phyloP scores from a whole-genome alignment of 2,329 filamentous ascomycete species.

The Periconia sp. region DNA sequence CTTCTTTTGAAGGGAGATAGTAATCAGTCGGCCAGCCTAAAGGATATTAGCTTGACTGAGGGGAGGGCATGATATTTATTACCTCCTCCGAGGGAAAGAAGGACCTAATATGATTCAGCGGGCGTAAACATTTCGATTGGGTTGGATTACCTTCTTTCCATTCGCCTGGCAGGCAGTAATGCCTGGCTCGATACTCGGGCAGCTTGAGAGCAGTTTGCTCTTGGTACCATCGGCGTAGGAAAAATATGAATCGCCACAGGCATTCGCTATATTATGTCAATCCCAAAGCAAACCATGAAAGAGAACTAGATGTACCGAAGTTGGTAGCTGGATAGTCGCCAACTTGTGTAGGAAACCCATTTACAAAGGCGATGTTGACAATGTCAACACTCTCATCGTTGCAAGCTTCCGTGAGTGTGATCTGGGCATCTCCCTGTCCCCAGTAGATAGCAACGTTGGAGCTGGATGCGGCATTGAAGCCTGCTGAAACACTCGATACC shows the following conservation, averaged over 20 bases:
- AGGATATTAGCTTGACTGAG: not conserved
- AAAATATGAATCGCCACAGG: constrained; percentile 54
- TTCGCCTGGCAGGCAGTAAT: constrained; percentile 39
- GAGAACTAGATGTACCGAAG: constrained; percentile 55
- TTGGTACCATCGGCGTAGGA: constrained; percentile 42
- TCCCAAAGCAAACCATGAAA: too few relatives aligned
- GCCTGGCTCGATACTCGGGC: constrained; percentile 48
- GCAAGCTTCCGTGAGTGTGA: constrained; percentile 58
- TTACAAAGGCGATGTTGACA: constrained; percentile 63
- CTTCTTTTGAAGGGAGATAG: constrained; percentile 47
- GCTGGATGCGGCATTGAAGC: constrained; percentile 50
- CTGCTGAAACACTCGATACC: constrained; percentile 45
- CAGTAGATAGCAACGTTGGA: constrained; percentile 62
- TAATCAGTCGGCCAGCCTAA: constrained; percentile 46
- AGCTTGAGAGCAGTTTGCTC: constrained; percentile 52
- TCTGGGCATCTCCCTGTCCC: constrained; percentile 60
- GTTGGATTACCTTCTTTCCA: constrained; percentile 32
- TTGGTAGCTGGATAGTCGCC: constrained; percentile 60
- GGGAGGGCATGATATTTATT: not conserved
- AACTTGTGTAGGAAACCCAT: constrained; percentile 57
- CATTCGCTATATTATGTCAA: constrained; percentile 39
- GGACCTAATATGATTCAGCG: constrained; percentile 22
- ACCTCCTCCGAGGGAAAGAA: constrained; percentile 57
- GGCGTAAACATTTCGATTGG: not conserved
- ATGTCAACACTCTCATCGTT: constrained; percentile 59